These are phyloP conservation scores for Ammopiptanthus mongolicus DNA, from an alignment of 306 rosid genomes.

Conservation along the genomic window DNA sequence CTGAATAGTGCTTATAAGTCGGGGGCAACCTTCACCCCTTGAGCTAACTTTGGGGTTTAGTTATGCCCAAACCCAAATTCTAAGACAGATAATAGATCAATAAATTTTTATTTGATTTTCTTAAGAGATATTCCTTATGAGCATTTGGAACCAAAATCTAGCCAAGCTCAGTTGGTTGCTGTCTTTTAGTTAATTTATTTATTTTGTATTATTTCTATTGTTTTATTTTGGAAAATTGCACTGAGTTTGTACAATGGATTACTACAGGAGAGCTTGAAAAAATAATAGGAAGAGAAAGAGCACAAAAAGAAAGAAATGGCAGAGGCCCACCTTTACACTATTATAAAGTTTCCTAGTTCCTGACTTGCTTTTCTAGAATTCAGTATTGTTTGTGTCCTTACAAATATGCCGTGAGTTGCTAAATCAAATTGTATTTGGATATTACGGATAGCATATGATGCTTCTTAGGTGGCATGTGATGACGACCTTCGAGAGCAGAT, in stretches of 20 bases:
- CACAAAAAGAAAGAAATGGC: slow-evolving; percentile 83
- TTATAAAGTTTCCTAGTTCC: slow-evolving; percentile 60
- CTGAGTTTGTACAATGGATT: slow-evolving; percentile 9
- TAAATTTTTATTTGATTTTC: neutral
- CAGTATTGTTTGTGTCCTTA: neutral
- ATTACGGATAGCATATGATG: slow-evolving; percentile 8
- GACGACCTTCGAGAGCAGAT: slow-evolving; percentile 71
- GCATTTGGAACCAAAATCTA: neutral
- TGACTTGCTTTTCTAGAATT: slow-evolving; percentile 6
- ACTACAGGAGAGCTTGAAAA: slow-evolving; percentile 79
- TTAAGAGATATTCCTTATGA: neutral
- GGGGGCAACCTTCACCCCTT: too few species aligned
- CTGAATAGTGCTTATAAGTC: too few species aligned
- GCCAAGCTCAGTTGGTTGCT: neutral
- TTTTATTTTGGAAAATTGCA: slow-evolving; percentile 3
- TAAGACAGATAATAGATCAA: too few species aligned
- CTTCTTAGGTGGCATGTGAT: slow-evolving; percentile 72
- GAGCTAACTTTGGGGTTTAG: too few species aligned
- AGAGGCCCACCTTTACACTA: slow-evolving; percentile 81
- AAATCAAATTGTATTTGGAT: neutral
- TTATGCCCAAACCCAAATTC: too few species aligned
- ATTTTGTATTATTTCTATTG: neutral
- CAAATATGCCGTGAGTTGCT: slow-evolving; percentile 1
- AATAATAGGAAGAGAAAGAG: slow-evolving; percentile 90
- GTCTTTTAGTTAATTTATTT: neutral